Percentiles rank a stretch among this genome's conserved stretches.
Evolutionary conservation across 176 grass and related monocot genomes (phyloP).

Genomic region (Avena atlantica): DNA sequence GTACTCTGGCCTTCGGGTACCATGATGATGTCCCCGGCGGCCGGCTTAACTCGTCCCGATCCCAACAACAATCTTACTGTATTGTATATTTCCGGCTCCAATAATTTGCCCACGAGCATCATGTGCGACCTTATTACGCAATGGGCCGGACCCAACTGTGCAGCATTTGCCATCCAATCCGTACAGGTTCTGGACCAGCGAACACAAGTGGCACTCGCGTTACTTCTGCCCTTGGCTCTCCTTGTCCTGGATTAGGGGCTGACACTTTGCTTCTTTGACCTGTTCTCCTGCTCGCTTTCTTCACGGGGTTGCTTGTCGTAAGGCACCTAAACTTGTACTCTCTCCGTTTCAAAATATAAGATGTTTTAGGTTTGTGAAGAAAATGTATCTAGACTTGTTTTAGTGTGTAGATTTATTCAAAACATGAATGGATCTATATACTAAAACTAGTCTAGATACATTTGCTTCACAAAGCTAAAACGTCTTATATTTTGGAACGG

Average conservation of each 20-base stretch:
- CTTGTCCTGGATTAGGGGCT: background rate
- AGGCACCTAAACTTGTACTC: background rate
- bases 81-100: slow-evolving; percentile 10
- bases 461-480: too few species aligned
- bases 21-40: background rate
- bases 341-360: too few species aligned
- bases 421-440: too few species aligned
- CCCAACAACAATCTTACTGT: background rate
- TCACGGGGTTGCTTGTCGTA: slow-evolving; percentile 8
- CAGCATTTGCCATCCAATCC: slow-evolving; percentile 18
- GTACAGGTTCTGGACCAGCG: slow-evolving; percentile 18
- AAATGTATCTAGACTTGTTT: too few species aligned
- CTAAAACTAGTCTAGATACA: too few species aligned
- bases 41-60: background rate
- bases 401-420: too few species aligned
- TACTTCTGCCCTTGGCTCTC: background rate
- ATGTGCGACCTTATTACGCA: background rate
- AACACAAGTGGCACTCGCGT: background rate
- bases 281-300: background rate
- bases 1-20: background rate
- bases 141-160: slow-evolving; percentile 11
- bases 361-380: too few species aligned
- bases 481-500: too few species aligned
- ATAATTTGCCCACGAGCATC: slow-evolving; percentile 30
- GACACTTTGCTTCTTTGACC: slow-evolving; percentile 36